phyloP scores from a whole-genome alignment of 1,284 basidiomycete species.

The Fistulinella cinereoalba region DNA sequence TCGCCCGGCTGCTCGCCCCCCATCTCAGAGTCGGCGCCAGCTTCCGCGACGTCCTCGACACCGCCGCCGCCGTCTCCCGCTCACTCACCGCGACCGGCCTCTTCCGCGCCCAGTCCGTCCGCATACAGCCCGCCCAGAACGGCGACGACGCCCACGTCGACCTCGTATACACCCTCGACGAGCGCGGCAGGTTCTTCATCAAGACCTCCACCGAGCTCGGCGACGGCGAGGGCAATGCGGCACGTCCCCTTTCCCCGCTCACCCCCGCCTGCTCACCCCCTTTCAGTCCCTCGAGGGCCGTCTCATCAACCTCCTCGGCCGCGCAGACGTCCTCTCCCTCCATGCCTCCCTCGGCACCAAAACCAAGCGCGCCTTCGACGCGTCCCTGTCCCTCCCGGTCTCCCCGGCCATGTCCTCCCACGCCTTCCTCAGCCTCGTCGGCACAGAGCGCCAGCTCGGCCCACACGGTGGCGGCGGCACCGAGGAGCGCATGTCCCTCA shows the following conservation, averaged over 20 bases:
- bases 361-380: conserved; percentile 82
- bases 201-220: conserved; percentile 93
- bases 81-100: conserved; percentile 71
- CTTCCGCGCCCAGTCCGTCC: conserved; percentile 70
- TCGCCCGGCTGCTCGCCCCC: conserved; percentile 75
- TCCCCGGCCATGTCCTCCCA: conserved; percentile 54
- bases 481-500: conserved; percentile 28
- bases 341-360: conserved; percentile 85
- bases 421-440: conserved; percentile 25
- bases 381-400: conserved; percentile 57
- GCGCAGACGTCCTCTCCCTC: conserved; percentile 86
- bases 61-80: conserved; percentile 63
- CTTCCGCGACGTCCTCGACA: conserved; percentile 65
- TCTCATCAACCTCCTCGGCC: conserved; percentile 87
- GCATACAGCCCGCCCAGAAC: conserved; percentile 63
- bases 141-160: conserved; percentile 68
- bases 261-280: background rate
- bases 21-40: conserved; percentile 34
- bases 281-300: conserved; percentile 72
- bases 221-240: conserved; percentile 89
- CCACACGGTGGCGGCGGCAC: conserved; percentile 20
- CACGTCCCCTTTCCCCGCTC: conserved; percentile 41
- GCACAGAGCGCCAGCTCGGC: conserved; percentile 32
- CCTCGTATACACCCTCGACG: conserved; percentile 75
- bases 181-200: conserved; percentile 77